phyloP scores from a whole-genome alignment of 169 alveolate species.

The Eimeria maxima region DNA sequence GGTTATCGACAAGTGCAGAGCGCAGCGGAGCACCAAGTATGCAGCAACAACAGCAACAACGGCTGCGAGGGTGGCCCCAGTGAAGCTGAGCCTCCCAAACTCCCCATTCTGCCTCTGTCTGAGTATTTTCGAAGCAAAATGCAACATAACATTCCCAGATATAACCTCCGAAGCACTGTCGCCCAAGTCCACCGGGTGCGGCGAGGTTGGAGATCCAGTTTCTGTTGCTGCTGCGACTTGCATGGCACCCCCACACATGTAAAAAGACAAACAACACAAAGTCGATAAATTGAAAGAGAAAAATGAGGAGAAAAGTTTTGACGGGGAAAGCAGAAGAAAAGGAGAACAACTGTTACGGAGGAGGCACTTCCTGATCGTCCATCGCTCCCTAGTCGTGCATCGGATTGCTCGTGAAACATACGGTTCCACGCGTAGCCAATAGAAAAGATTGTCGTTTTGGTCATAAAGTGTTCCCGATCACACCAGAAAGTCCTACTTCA shows the following conservation, averaged over 20 bases:
- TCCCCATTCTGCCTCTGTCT: neutral
- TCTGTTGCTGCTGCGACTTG: neutral
- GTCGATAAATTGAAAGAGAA: neutral
- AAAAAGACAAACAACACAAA: neutral
- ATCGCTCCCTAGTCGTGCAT: neutral
- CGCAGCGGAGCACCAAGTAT: conserved; percentile 26
- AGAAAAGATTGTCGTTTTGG: neutral
- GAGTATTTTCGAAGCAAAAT: neutral
- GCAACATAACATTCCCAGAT: neutral
- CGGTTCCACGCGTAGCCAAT: neutral
- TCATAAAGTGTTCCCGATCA: neutral
- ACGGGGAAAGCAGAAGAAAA: neutral
- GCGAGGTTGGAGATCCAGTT: neutral
- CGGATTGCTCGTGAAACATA: neutral
- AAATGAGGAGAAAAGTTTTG: neutral
- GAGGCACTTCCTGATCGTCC: neutral
- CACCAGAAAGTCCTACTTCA: neutral
- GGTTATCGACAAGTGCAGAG: neutral
- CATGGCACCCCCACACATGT: neutral
- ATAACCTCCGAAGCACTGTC: neutral
- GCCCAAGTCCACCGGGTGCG: neutral
- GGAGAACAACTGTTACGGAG: neutral
- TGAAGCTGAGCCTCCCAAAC: neutral
- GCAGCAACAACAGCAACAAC: neutral
- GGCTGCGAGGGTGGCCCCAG: neutral